phyloP scores from a whole-genome alignment of 768 basidiomycete genomes.

The Pleurotus djamor region DNA sequence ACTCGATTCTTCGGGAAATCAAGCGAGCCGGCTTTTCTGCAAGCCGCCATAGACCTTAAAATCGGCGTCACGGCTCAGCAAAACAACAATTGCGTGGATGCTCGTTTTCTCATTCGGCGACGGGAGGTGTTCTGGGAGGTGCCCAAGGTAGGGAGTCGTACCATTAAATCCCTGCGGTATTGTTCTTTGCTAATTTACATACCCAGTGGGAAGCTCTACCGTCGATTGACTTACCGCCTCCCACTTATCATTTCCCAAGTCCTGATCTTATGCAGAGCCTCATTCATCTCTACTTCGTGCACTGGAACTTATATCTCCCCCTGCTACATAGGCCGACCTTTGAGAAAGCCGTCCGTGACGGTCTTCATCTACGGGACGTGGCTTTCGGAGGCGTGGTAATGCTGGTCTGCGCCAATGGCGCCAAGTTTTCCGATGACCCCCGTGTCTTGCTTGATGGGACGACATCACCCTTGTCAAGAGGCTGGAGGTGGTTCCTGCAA shows the following conservation, averaged over 20 bases:
- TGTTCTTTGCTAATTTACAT: background rate
- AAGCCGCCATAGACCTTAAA: conserved; percentile 58
- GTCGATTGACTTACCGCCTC: conserved; percentile 15
- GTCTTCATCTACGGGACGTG: conserved; percentile 46
- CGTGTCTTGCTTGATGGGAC: conserved; percentile 49
- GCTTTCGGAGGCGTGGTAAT: conserved; percentile 48
- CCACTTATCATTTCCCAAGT: conserved; percentile 45
- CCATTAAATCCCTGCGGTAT: background rate
- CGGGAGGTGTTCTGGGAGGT: conserved; percentile 50
- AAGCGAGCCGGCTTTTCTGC: conserved; percentile 50
- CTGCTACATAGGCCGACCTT: conserved; percentile 77
- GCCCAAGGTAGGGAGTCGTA: conserved; percentile 39
- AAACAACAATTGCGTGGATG: conserved; percentile 16
- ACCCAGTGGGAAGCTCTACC: conserved; percentile 28
- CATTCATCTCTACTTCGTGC: conserved; percentile 61
- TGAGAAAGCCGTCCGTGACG: conserved; percentile 42
- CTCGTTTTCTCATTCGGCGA: conserved; percentile 21
- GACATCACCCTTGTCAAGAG: conserved; percentile 38
- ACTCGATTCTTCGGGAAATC: conserved; percentile 48
- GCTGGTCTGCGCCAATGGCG: conserved; percentile 28
- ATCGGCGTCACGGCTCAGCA: conserved; percentile 41
- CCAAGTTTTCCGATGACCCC: conserved; percentile 52
- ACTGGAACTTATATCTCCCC: conserved; percentile 55
- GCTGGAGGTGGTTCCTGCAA: conserved; percentile 68
- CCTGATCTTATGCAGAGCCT: conserved; percentile 53